These are phyloP conservation scores for Kuraishia ogatae DNA, from an alignment of 805 yeast genomes.

Conservation along the genomic window DNA sequence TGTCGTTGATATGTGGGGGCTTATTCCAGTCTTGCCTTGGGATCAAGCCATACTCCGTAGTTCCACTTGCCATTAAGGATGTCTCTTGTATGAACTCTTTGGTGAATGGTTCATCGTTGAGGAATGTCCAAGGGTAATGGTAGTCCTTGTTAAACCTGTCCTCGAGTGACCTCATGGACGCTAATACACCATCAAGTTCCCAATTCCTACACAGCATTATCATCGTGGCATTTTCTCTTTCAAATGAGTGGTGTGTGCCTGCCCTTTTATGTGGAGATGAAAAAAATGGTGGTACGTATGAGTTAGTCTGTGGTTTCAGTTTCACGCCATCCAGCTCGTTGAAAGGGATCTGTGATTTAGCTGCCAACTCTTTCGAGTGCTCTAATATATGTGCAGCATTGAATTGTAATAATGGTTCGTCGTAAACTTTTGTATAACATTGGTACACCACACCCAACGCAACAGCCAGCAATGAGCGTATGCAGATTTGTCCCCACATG, in stretches of 20 bases:
- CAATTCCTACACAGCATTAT: conserved; percentile 81
- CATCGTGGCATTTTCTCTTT: conserved; percentile 74
- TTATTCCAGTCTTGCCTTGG: conserved; percentile 70
- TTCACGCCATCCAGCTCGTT: conserved; percentile 8
- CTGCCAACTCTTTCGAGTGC: neutral
- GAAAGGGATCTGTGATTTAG: neutral
- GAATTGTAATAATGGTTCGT: neutral
- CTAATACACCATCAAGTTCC: conserved; percentile 67
- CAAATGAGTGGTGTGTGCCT: conserved; percentile 17
- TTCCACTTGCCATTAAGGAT: conserved; percentile 55
- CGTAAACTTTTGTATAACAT: neutral
- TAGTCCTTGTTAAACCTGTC: conserved; percentile 62
- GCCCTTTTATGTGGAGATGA: conserved; percentile 9
- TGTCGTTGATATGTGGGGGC: conserved; percentile 63
- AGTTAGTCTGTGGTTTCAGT: conserved; percentile 29
- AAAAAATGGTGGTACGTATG: conserved; percentile 23
- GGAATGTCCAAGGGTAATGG: conserved; percentile 71
- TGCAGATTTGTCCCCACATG: neutral
- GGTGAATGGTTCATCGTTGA: conserved; percentile 66
- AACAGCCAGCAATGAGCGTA: neutral
- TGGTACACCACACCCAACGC: neutral
- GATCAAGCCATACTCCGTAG: conserved; percentile 55
- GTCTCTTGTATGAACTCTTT: conserved; percentile 56
- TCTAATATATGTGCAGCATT: neutral
- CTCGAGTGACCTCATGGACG: conserved; percentile 70